Conservation (phyloP, 768 basidiomycete genomes). For the Tylopilus cervinicoccineus region DNA sequence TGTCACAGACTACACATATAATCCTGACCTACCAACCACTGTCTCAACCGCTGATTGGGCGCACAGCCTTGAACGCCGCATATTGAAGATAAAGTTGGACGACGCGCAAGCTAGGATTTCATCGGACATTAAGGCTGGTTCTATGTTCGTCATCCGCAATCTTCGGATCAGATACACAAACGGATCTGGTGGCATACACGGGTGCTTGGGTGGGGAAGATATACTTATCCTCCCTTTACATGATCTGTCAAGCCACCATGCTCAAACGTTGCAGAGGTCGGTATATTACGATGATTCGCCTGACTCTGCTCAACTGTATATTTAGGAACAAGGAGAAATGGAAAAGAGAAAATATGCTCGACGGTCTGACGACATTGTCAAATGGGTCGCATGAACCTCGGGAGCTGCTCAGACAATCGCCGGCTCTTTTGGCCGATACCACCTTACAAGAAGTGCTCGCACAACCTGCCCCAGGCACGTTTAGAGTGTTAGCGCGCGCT, state of each 20-base stretch:
- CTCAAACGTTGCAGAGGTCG: constrained; percentile 21
- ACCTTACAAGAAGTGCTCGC: constrained; percentile 38
- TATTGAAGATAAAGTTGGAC: constrained; percentile 50
- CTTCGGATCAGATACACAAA: constrained; percentile 39
- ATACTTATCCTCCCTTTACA: constrained; percentile 17
- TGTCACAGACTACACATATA: constrained; percentile 63
- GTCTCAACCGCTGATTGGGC: constrained; percentile 35
- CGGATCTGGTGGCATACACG: constrained; percentile 14
- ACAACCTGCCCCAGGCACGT: constrained; percentile 33
- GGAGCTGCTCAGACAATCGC: not conserved
- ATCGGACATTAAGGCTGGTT: constrained; percentile 36
- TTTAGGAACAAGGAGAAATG: constrained; percentile 35
- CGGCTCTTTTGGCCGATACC: constrained; percentile 2
- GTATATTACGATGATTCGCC: not conserved
- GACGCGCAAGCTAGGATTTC: constrained; percentile 43
- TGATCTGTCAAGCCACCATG: constrained; percentile 16
- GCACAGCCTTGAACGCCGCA: constrained; percentile 42
- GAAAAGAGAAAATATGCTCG: constrained; percentile 21
- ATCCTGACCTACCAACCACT: constrained; percentile 38
- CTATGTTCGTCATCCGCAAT: constrained; percentile 47
- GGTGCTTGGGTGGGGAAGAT: constrained; percentile 28
- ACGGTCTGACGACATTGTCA: not conserved
- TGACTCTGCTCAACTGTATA: not conserved
- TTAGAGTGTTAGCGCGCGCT: constrained; percentile 45
- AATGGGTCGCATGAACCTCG: constrained; percentile 2